Percentiles rank a stretch among this genome's conserved stretches.
phyloP scores from a whole-genome alignment of 805 yeast genomes.

The Wickerhamomyces kurtzmanii region DNA sequence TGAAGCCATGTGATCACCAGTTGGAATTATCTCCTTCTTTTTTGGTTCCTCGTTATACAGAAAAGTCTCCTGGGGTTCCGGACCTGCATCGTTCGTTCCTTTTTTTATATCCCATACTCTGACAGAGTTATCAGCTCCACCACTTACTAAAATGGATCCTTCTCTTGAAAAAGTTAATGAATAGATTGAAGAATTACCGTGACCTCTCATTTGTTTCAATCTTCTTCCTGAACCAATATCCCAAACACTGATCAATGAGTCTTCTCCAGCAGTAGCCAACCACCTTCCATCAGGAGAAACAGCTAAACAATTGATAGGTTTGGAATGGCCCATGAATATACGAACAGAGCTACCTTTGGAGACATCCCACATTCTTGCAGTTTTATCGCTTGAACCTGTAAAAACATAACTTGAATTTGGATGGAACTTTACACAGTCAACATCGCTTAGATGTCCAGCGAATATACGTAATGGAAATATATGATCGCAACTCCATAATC shows the following conservation, averaged over 20 bases:
- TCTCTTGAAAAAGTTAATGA: slow-evolving; percentile 79
- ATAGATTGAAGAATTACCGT: slow-evolving; percentile 79
- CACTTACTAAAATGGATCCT: slow-evolving; percentile 82
- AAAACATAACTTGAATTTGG: slow-evolving; percentile 92
- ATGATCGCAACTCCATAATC: slow-evolving; percentile 97
- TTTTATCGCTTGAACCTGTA: slow-evolving; percentile 93
- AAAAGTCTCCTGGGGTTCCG: slow-evolving; percentile 64
- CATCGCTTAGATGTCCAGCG: slow-evolving; percentile 96
- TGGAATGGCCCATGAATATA: slow-evolving; percentile 85
- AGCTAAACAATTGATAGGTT: slow-evolving; percentile 77
- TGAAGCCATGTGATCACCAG: slow-evolving; percentile 86
- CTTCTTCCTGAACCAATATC: slow-evolving; percentile 89
- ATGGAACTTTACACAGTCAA: slow-evolving; percentile 90
- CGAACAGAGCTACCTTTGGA: slow-evolving; percentile 83
- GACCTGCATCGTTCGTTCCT: slow-evolving; percentile 71
- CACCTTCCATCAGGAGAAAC: slow-evolving; percentile 97
- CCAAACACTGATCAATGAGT: slow-evolving; percentile 82
- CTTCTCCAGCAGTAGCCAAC: slow-evolving; percentile 94
- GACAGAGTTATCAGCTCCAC: slow-evolving; percentile 87
- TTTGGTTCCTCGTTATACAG: slow-evolving; percentile 27
- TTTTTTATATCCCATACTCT: slow-evolving; percentile 93
- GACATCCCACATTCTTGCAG: slow-evolving; percentile 98
- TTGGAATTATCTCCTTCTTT: slow-evolving; percentile 66
- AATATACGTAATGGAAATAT: slow-evolving; percentile 91
- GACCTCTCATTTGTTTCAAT: slow-evolving; percentile 89